Base-by-base conservation (phyloP, 2,329 filamentous ascomycete species). In the Colletotrichum sp. region DNA sequence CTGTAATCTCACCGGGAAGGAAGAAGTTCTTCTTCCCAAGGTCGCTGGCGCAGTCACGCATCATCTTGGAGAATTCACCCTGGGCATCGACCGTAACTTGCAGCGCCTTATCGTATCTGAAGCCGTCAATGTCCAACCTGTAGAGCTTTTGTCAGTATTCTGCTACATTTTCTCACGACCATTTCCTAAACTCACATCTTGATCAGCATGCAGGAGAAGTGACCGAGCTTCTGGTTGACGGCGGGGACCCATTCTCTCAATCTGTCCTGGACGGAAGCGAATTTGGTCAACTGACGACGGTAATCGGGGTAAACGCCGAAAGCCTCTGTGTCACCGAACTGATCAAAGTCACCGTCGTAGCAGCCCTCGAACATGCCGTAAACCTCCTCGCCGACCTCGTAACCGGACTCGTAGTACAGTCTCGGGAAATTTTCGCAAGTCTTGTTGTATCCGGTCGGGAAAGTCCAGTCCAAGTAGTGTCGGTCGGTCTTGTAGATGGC, bases 101-200 rank as follows among this genome's bases (percentile, higher is more conserved):
- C n/a, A 91, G 89, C 4, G 91, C 92, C 82, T 94, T 94, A 82
- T 94, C 92, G 82, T 92, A 92, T 63, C 92, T 89, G 80, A 92
- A 93, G 0, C 92, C 92, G 80, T 94, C 92, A 71, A 94, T 90
- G 78, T 93, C 92, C 25, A 94, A 85, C n/a, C 68, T 70, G 5
- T 0, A 13, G 11, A 8, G 0, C 9, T 13, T 32, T 16, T 19
- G 57, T 70, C 36, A 70, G 68, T 27, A 11, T 8, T 52, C 44
- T 22, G 15, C 25, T 8, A 13, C 6, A 9, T 8, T 27, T 29
- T 1, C 29, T 29, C 7, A 2, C 36, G 9, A 4, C 0, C 3
- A 29, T 49, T 8, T 6, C 27, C 6, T 12, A 9, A 4, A 63
- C 68, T 27, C 32, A 70, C 78, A 88, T 89, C 30, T 86, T 83